Percentiles rank a stretch among this genome's conserved stretches.
These are phyloP conservation scores for Candida coleopterorum DNA, from an alignment of 805 yeast genomes.

Conservation along the genomic window DNA sequence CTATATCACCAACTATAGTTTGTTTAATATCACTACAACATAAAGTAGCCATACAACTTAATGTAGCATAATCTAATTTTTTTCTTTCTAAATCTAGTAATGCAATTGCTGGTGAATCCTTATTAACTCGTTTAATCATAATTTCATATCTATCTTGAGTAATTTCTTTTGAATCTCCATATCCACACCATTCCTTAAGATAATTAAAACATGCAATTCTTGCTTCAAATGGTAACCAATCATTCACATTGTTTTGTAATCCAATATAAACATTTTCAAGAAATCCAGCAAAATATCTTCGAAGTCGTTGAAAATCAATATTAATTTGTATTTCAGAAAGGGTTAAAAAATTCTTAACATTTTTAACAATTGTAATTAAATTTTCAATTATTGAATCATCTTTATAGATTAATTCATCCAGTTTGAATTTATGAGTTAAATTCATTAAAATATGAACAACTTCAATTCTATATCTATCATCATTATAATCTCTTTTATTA, in stretches of 20 bases:
- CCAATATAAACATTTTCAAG: conserved; percentile 70
- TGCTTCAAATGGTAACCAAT: conserved; percentile 82
- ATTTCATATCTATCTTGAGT: conserved; percentile 62
- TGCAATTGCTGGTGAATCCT: conserved; percentile 52
- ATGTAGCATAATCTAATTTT: conserved; percentile 62
- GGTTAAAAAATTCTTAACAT: conserved; percentile 56
- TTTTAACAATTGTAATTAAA: conserved; percentile 57
- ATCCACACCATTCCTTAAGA: conserved; percentile 93
- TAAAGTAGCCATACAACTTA: conserved; percentile 80
- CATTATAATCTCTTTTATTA: conserved; percentile 27
- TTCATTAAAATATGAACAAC: conserved; percentile 68
- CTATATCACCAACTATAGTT: conserved; percentile 41
- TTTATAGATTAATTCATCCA: conserved; percentile 37
- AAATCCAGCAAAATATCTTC: conserved; percentile 81
- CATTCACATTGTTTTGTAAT: conserved; percentile 34
- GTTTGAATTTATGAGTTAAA: conserved; percentile 56
- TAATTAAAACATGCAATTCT: conserved; percentile 76
- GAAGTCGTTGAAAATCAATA: conserved; percentile 67
- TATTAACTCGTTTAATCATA: conserved; percentile 45
- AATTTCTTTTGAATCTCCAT: conserved; percentile 59
- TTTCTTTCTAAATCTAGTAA: conserved; percentile 76
- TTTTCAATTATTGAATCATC: conserved; percentile 70
- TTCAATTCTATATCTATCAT: conserved; percentile 61
- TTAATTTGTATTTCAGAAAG: conserved; percentile 54
- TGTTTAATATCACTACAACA: conserved; percentile 69